Evolutionary conservation across 1,284 basidiomycete genomes (phyloP), one percentile per base, ranked within the genome.

Genomic region (Leccinum fallax): DNA sequence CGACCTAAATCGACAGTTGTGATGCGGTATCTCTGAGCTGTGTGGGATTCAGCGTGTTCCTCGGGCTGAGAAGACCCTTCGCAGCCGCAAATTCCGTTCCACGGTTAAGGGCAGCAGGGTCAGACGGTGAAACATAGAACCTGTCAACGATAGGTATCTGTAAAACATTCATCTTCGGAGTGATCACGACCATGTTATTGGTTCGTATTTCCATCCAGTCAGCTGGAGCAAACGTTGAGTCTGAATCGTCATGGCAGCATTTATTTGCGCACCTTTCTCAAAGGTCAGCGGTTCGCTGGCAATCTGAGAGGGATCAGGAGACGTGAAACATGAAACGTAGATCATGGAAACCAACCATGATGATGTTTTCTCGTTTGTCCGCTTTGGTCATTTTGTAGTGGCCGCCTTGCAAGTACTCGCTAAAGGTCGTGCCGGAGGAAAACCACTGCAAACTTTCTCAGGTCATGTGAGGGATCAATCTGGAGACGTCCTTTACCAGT

Each of bases 151-250:
- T 97, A 1, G 97, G 96, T 67, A 96, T 92, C 75, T 97, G 94
- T 24, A 98, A 81, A 30, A 98, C 79, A 73, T 98, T 98, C 93
- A 95, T 93, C 81, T 93, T 94, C 40, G 92, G 89, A 0, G 94
- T 95, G 64, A 95, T 91, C 66, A 97, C 84, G 26, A 94, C 88
- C 87, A 97, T 91, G 66, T 93, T 92, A 74, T 98, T 97, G 10
- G 95, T 96, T 74, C 89, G 90, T 70, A 98, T 95, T 76, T 97
- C 95, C 93, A 97, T 96, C 93, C 93, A 95, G 73, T 95, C 93
- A 53, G 93, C 93, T 92, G 65, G 43, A 49, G 46, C 15, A 16
- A 43, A 26, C 9, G 16, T 62, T 40, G 48, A 63, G 57, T 32
- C 32, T 15, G 38, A 38, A 48, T 34, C 43, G 8, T 9, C 36